phyloP scores from a whole-genome alignment of 148 eudicot genomes.

The Tetragonia tetragonoides region DNA sequence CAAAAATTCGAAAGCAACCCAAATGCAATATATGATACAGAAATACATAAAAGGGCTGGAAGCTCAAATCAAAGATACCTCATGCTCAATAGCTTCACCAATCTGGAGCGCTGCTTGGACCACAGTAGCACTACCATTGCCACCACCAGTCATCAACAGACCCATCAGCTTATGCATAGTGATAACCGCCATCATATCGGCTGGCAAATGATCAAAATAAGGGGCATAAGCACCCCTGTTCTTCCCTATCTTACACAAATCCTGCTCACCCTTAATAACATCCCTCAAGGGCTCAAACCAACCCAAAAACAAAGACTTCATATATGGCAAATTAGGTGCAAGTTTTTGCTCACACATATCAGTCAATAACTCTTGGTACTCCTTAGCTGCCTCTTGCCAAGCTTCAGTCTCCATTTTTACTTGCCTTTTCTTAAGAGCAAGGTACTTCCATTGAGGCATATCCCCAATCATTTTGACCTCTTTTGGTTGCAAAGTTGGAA shows the following conservation, averaged over 20 bases:
- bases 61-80: conserved; percentile 40
- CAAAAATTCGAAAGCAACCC: not conserved
- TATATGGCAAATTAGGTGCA: conserved; percentile 92
- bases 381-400: conserved; percentile 84
- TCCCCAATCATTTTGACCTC: conserved; percentile 45
- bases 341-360: conserved; percentile 95
- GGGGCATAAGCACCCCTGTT: conserved; percentile 43
- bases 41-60: not conserved
- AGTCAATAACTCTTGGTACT: conserved; percentile 71
- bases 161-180: conserved; percentile 94
- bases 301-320: conserved; percentile 90
- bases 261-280: conserved; percentile 73
- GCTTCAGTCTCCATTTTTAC: conserved; percentile 83
- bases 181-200: conserved; percentile 95
- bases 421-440: conserved; percentile 55
- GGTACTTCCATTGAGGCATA: conserved; percentile 53
- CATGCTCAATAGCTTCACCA: conserved; percentile 92
- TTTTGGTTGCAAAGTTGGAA: conserved; percentile 9
- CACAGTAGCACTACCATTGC: conserved; percentile 62
- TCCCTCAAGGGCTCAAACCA: conserved; percentile 90
- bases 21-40: not conserved
- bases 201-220: conserved; percentile 61
- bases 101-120: conserved; percentile 72
- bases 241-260: conserved; percentile 47
- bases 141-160: conserved; percentile 72